Conservation (phyloP, 768 basidiomycete genomes). For the Mycena venus region DNA sequence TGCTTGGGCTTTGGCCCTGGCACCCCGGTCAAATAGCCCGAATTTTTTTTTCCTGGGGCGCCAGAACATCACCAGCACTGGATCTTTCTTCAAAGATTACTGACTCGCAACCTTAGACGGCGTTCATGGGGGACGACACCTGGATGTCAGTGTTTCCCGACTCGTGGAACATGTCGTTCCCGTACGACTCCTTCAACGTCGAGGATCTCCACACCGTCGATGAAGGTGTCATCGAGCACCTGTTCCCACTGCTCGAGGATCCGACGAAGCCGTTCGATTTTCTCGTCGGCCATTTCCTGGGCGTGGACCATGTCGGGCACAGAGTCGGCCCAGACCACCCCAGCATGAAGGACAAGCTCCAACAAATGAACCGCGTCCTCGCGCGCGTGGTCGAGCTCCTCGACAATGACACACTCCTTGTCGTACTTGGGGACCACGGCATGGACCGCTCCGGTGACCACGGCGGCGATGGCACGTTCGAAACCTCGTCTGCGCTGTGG, state of each 20-base stretch:
- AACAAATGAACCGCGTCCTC: slow-evolving; percentile 90
- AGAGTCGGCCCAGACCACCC: slow-evolving; percentile 92
- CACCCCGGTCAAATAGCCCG: too few species aligned
- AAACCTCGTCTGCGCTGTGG: slow-evolving; percentile 92
- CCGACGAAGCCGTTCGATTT: slow-evolving; percentile 79
- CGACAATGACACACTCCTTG: slow-evolving; percentile 90
- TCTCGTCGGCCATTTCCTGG: slow-evolving; percentile 92
- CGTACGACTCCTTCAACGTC: slow-evolving; percentile 98
- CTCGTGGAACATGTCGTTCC: slow-evolving; percentile 80
- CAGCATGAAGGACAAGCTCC: slow-evolving; percentile 86
- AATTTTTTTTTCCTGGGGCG: too few species aligned
- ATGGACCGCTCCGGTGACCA: slow-evolving; percentile 97
- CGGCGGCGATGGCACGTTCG: slow-evolving; percentile 89
- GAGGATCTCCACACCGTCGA: slow-evolving; percentile 98
- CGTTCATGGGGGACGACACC: slow-evolving; percentile 97
- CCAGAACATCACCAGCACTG: too few species aligned
- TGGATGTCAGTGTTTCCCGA: slow-evolving; percentile 93
- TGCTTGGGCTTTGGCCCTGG: too few species aligned
- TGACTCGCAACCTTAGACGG: slow-evolving; percentile 62
- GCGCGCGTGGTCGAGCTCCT: slow-evolving; percentile 76
- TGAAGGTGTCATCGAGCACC: slow-evolving; percentile 85
- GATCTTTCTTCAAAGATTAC: slow-evolving; percentile 6
- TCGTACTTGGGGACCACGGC: slow-evolving; percentile 96
- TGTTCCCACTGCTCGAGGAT: slow-evolving; percentile 82
- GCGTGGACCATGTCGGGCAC: slow-evolving; percentile 97